phyloP scores from a whole-genome alignment of 2,329 filamentous ascomycete species.

The Mycosphaerella arachidis region DNA sequence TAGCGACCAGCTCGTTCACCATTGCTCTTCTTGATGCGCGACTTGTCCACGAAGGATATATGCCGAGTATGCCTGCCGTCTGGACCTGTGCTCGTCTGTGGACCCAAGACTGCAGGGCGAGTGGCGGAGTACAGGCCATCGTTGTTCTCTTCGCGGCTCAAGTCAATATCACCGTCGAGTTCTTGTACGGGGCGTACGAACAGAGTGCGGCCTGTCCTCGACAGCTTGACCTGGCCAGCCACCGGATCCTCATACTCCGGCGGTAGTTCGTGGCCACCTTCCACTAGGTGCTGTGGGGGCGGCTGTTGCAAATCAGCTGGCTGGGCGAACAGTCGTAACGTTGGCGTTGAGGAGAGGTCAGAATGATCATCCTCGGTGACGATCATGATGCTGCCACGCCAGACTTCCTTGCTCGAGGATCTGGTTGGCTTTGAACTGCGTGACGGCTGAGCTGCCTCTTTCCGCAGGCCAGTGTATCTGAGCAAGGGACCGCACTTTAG shows the following conservation, averaged over 20 bases:
- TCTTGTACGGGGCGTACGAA: slow-evolving; percentile 89
- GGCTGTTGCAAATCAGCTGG: slow-evolving; percentile 77
- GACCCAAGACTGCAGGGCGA: slow-evolving; percentile 30
- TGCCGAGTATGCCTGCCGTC: slow-evolving; percentile 26
- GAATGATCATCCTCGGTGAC: slow-evolving; percentile 83
- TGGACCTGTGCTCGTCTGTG: slow-evolving; percentile 21
- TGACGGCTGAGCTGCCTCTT: slow-evolving; percentile 45
- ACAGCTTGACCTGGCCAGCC: slow-evolving; percentile 79
- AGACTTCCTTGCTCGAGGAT: slow-evolving; percentile 65
- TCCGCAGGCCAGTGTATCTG: slow-evolving; percentile 79
- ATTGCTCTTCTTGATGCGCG: slow-evolving; percentile 55
- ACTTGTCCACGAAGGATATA: slow-evolving; percentile 39
- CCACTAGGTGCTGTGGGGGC: slow-evolving; percentile 65
- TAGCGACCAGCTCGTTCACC: slow-evolving; percentile 78
- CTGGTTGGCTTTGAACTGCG: slow-evolving; percentile 36
- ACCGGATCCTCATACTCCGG: slow-evolving; percentile 86
- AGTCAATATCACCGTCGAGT: slow-evolving; percentile 69
- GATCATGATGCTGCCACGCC: slow-evolving; percentile 93
- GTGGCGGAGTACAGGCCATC: slow-evolving; percentile 70
- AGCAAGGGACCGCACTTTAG: slow-evolving; percentile 87
- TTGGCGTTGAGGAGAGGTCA: slow-evolving; percentile 73
- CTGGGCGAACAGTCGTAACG: slow-evolving; percentile 78
- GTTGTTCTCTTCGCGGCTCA: slow-evolving; percentile 75
- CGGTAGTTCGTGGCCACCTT: slow-evolving; percentile 56
- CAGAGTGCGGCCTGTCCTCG: slow-evolving; percentile 76